Evolutionary conservation across 495 filamentous ascomycete species (phyloP), one percentile per base, ranked within the genome.

Genomic region (Aspergillus ostianus): DNA sequence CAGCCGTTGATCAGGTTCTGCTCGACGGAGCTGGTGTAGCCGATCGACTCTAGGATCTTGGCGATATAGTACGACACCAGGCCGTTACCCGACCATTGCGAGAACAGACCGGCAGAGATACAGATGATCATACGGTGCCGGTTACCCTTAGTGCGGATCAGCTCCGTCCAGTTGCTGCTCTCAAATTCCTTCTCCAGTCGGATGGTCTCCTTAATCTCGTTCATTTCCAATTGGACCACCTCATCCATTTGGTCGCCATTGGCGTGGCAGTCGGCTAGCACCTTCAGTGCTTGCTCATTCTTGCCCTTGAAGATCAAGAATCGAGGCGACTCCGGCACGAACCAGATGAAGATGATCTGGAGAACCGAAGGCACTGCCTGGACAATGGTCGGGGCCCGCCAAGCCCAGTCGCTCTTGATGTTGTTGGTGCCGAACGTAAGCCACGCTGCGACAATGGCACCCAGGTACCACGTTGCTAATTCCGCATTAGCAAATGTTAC

Each of bases 101-200:
- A 84, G 54, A 77, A 78, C 51, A 73, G 64, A 64, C 85, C 85
- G 30, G 87, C 74, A 20, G 80, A 80, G 44, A 86, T 69, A 32
- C 86, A 79, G 26, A 90, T 70, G 45, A 70, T 55, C 5, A 89
- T 65, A 26, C 87, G 81, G 65, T 85, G 85, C 8, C 85, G 81
- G 74, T 91, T 92, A 58, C 88, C 87, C 69, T 81, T 82, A 57
- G 87, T 89, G 50, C 72, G 73, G 77, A 90, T 74, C 75, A 90
- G 85, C 60, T 89, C 85, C 41, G 64, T 53, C 64, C 73, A 82
- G 46, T 68, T 62, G 26, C 57, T 69, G 55, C 66, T 65, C 49
- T 78, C 72, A 26, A 67, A 63, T 32, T 68, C 62, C 64, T 75
- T 70, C 52, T 77, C 74, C 55, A 71, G 56, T 1, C 60, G 63